These are phyloP conservation scores for Trichoderma asperelloides DNA, from an alignment of 495 filamentous ascomycete genomes.

Conservation along the genomic window DNA sequence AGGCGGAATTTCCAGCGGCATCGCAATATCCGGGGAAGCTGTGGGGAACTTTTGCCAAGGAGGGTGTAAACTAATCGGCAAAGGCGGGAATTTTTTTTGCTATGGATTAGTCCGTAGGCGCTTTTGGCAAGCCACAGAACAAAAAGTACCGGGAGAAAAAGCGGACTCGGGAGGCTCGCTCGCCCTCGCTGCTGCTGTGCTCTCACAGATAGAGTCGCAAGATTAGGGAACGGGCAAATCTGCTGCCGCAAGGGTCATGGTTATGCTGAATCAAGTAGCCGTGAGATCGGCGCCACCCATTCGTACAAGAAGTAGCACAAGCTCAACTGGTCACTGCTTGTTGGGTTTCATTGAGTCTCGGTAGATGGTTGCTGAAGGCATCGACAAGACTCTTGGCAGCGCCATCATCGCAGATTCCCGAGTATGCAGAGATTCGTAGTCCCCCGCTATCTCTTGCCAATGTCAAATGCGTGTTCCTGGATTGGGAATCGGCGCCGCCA, in stretches of 20 bases:
- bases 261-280: not conserved
- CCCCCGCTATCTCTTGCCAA: not conserved
- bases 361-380: not conserved
- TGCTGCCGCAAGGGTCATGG: not conserved
- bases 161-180: not conserved
- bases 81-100: not conserved
- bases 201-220: not conserved
- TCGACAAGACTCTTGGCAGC: slow-evolving; percentile 3
- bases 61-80: not conserved
- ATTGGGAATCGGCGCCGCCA: not conserved
- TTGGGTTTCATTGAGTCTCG: not conserved
- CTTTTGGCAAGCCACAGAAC: not conserved
- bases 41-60: not conserved
- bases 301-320: not conserved
- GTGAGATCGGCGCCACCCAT: not conserved
- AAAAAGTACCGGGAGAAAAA: not conserved
- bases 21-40: slow-evolving; percentile 4
- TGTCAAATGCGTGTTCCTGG: not conserved
- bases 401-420: slow-evolving; percentile 5
- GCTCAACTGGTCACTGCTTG: not conserved
- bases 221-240: not conserved
- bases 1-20: not conserved
- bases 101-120: not conserved
- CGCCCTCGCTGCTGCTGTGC: not conserved
- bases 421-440: not conserved